These are phyloP conservation scores for Eutrema salsugineum DNA, from an alignment of 441 rosid genomes.

Conservation along the genomic window DNA sequence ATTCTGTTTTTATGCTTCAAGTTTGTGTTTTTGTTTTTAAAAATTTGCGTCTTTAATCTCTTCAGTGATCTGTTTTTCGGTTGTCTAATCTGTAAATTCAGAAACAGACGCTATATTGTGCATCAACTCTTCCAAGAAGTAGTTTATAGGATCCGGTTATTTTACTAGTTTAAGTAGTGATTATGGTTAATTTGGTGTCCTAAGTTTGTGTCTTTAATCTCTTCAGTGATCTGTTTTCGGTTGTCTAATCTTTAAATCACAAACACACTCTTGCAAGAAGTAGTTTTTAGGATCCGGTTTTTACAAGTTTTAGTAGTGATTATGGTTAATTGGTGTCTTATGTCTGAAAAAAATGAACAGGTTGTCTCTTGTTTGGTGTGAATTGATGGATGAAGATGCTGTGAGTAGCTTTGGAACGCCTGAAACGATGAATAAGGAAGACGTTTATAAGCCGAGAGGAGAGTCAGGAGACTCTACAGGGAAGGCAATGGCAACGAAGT, in stretches of 20 bases:
- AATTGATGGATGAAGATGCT: constrained; percentile 53
- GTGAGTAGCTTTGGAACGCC: constrained; percentile 33
- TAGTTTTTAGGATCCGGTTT: too few species aligned
- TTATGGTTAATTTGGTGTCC: not conserved
- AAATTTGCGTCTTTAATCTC: constrained; percentile 3
- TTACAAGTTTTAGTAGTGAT: not conserved
- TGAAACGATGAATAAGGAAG: constrained; percentile 26
- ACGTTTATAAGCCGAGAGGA: constrained; percentile 24
- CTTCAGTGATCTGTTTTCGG: constrained; percentile 9
- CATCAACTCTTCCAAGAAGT: too few species aligned
- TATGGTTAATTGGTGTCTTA: constrained; percentile 2
- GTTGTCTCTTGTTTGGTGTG: constrained; percentile 2
- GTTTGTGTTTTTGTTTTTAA: not conserved
- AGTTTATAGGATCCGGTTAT: too few species aligned
- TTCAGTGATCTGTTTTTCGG: constrained; percentile 8
- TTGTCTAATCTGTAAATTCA: not conserved
- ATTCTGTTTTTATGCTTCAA: not conserved
- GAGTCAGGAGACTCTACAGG: constrained; percentile 47
- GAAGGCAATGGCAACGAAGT: constrained; percentile 28
- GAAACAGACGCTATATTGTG: not conserved
- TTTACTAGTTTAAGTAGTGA: not conserved
- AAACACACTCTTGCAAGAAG: too few species aligned
- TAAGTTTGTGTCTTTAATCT: constrained; percentile 2
- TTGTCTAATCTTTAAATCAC: not conserved
- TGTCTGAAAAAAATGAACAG: constrained; percentile 12